Percentiles rank a stretch among this genome's conserved stretches.
Evolutionary conservation across 164 flowering plant species (phyloP).

Genomic region (Sedum album): DNA sequence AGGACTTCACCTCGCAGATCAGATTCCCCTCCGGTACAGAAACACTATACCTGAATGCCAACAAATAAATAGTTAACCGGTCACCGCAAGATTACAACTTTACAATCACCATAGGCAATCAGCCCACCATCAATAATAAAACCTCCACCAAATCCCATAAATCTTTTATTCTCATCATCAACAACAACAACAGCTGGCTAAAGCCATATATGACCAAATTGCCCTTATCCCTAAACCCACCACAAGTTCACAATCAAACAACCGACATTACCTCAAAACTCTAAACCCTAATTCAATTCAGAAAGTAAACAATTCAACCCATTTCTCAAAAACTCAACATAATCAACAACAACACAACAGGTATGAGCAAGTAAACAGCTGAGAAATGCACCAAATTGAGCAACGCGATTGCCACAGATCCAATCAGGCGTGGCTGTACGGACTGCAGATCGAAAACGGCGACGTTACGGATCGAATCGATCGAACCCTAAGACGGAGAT

Average conservation of each 20-base stretch:
- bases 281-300: neutral
- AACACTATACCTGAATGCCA: neutral
- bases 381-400: conserved; percentile 2
- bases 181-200: neutral
- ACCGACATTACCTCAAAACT: neutral
- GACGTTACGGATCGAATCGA: neutral
- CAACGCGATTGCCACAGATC: neutral
- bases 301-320: neutral
- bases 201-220: neutral
- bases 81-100: neutral
- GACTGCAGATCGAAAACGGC: neutral
- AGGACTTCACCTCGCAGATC: neutral
- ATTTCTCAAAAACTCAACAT: neutral
- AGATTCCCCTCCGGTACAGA: neutral
- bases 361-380: too few relatives aligned
- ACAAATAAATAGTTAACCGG: neutral
- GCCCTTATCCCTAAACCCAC: neutral
- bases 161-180: too few relatives aligned
- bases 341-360: neutral
- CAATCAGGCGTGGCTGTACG: neutral
- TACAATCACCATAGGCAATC: neutral
- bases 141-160: too few relatives aligned
- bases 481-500: neutral
- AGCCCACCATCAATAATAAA: neutral
- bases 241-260: too few relatives aligned